Conservation (phyloP, 441 rosid genomes). For the Aquilaria agallochum region DNA sequence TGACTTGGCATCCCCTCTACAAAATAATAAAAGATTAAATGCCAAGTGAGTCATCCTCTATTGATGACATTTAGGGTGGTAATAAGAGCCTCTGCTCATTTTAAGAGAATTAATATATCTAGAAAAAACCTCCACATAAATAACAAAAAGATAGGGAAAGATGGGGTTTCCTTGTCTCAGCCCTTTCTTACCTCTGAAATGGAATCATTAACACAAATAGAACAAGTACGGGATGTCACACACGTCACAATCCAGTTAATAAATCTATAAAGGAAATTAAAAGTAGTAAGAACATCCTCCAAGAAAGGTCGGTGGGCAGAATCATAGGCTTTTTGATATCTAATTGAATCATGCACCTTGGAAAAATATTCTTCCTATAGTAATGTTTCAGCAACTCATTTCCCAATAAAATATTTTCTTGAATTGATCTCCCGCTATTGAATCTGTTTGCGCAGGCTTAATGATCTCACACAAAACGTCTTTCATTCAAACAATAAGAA, state of each 20-base stretch:
- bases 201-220: neutral
- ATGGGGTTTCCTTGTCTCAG: neutral
- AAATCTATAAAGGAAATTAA: neutral
- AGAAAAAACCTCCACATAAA: neutral
- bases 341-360: too few relatives aligned
- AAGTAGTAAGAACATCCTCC: neutral
- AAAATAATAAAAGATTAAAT: neutral
- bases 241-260: neutral
- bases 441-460: too few relatives aligned
- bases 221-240: neutral
- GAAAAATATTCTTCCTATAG: too few relatives aligned
- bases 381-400: too few relatives aligned
- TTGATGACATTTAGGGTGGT: neutral
- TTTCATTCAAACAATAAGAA: too few relatives aligned
- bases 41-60: neutral
- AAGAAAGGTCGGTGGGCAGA: neutral
- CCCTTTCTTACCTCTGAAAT: neutral
- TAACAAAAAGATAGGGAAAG: neutral
- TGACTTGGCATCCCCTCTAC: neutral
- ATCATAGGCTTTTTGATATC: too few relatives aligned
- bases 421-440: too few relatives aligned
- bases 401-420: too few relatives aligned
- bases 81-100: neutral
- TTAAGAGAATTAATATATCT: neutral
- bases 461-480: too few relatives aligned